Percentiles rank a stretch among this genome's conserved stretches.
These are phyloP conservation scores for Onygenales sp. DNA, from an alignment of 2,329 filamentous ascomycete genomes.

Conservation along the genomic window DNA sequence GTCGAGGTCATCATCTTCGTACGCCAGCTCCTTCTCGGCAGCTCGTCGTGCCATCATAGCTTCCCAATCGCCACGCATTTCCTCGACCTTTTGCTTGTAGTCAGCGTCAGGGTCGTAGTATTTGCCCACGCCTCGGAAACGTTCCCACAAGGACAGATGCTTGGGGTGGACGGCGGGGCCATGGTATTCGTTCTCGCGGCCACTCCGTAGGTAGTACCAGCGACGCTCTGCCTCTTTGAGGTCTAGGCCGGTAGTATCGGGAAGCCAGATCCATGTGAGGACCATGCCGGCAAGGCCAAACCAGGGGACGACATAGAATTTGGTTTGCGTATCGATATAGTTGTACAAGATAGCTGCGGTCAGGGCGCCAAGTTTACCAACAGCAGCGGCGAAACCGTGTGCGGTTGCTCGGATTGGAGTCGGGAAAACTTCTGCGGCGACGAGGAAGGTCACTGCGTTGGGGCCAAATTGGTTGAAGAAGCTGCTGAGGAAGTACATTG, in stretches of 20 bases:
- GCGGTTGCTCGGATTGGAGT: conserved; percentile 87
- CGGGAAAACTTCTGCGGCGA: conserved; percentile 92
- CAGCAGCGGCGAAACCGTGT: conserved; percentile 87
- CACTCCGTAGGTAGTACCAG: conserved; percentile 76
- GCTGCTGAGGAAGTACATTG: conserved; percentile 95
- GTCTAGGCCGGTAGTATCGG: conserved; percentile 94
- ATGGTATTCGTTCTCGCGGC: conserved; percentile 74
- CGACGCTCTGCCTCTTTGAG: conserved; percentile 95
- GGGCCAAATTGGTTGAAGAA: conserved; percentile 99
- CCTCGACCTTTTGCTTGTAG: conserved; percentile 72
- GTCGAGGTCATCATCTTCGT: conserved; percentile 31
- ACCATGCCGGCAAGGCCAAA: conserved; percentile 83
- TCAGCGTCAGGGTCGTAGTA: conserved; percentile 74
- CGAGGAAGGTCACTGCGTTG: conserved; percentile 92
- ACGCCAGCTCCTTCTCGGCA: conserved; percentile 39
- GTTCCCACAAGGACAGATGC: conserved; percentile 84
- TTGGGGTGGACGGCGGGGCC: conserved; percentile 84
- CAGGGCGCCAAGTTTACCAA: conserved; percentile 81
- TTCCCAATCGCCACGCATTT: conserved; percentile 60
- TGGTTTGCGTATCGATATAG: conserved; percentile 76
- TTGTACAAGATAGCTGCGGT: conserved; percentile 84
- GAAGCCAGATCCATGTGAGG: conserved; percentile 75
- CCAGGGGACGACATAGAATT: conserved; percentile 92
- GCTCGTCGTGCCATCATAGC: conserved; percentile 37
- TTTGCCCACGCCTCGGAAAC: conserved; percentile 66